Evolutionary conservation across 163 green algal species (phyloP), one percentile per base, ranked within the genome.

Genomic region (Trebouxia gelatinosa): DNA sequence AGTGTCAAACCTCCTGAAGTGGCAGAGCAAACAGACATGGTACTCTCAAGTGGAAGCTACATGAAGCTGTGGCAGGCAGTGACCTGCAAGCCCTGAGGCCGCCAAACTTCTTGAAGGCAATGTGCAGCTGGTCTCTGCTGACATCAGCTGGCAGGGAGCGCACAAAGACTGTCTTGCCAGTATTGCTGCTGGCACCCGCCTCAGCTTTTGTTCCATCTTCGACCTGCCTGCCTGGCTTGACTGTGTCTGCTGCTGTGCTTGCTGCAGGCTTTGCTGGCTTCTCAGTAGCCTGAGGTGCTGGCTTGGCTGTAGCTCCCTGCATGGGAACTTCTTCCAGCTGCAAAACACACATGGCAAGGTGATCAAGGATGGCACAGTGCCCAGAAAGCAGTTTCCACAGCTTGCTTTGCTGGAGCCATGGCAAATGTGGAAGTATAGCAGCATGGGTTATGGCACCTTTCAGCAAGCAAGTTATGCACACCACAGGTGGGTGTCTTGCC

Each of bases 111-210:
- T 85, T 80, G 76, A 94, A 71, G 32, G 70, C 74, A 2, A 78
- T 81, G 35, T 88, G 85, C 32, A 97, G 80, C 78, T 92, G 75
- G 6, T 89, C 68, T 76, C 89, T 78, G 54, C 51, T 88, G 2
- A 86, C 83, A 77, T 97, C 93, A 66, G 92, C 61, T 0, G 92
- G 87, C 37, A 99, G 75, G 6, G 90, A 86, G 0, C 93, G 86
- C 68, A 99, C 90, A 91, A 98, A 99, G 26, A 98, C 90, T 0
- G 94, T 97, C 48, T 48, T 62, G 51, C 38, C 43, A 58, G 38
- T 40, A 50, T 50, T 26, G 7, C 6, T 23, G 38, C 38, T 31
- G 35, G 23, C 74, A 51, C 38, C 57, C 74, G 39, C 43, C 32
- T 11, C n/a, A 28, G 58, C 26, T 67, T 32, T 67, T 11, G 23